A percentile compares a stretch with the other conserved stretches of the same genome.
These are phyloP conservation scores for Eucalyptus cloeziana DNA, from an alignment of 345 rosid species.

Conservation along the genomic window DNA sequence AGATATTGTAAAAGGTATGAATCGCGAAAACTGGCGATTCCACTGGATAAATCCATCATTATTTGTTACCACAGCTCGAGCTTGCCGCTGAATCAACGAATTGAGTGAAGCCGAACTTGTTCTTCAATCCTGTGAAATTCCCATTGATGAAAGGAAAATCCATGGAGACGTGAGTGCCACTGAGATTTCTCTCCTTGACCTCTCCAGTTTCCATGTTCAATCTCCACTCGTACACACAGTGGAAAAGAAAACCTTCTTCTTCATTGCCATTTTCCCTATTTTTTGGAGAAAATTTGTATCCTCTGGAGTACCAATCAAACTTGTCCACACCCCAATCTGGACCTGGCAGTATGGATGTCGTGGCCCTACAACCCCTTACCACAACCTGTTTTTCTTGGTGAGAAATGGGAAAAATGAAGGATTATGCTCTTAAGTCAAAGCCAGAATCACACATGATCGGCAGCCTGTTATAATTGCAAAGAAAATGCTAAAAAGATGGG, in stretches of 20 bases:
- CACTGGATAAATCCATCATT: neutral
- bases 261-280: neutral
- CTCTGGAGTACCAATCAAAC: slow-evolving; percentile 14
- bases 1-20: neutral
- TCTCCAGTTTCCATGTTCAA: slow-evolving; percentile 29
- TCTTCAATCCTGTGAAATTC: slow-evolving; percentile 10
- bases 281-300: neutral
- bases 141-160: slow-evolving; percentile 37
- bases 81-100: slow-evolving; percentile 18
- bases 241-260: neutral
- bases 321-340: slow-evolving; percentile 11
- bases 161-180: slow-evolving; percentile 15
- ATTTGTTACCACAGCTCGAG: slow-evolving; percentile 16
- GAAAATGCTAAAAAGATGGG: neutral
- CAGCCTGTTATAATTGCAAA: neutral
- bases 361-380: slow-evolving; percentile 30
- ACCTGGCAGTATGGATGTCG: slow-evolving; percentile 17
- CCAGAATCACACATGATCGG: neutral
- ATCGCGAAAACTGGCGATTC: neutral
- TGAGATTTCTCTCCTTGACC: slow-evolving; percentile 19
- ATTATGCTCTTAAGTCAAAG: neutral
- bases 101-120: slow-evolving; percentile 27
- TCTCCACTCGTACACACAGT: slow-evolving; percentile 27
- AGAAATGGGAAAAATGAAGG: neutral
- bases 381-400: slow-evolving; percentile 11